Evolutionary conservation across 2,329 filamentous ascomycete species (phyloP).

Genomic region (Bertia moriformis): DNA sequence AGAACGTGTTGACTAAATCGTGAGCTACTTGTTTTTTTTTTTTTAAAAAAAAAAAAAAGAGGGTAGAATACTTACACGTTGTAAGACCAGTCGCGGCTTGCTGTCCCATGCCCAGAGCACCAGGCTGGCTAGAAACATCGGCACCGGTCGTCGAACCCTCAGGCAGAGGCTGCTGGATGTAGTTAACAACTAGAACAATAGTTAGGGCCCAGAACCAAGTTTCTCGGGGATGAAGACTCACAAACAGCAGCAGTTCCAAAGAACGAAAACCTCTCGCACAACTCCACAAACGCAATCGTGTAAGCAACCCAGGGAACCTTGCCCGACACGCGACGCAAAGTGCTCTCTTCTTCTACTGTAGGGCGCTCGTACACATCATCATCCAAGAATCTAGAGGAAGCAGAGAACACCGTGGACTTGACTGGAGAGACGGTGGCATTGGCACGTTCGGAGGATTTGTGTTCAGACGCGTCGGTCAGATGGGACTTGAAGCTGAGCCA

Average conservation of each 20-base stretch:
- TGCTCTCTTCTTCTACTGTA: conserved; percentile 8
- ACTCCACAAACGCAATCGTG: conserved; percentile 46
- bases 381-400: not conserved
- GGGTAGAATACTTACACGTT: conserved; percentile 15
- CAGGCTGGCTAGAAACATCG: conserved; percentile 10
- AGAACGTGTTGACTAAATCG: conserved; percentile 5
- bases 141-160: conserved; percentile 26
- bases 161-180: conserved; percentile 32
- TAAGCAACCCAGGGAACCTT: conserved; percentile 37
- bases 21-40: conserved; percentile 10
- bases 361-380: not conserved
- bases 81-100: conserved; percentile 11
- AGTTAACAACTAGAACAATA: conserved; percentile 26
- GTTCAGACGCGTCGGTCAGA: too few relatives aligned
- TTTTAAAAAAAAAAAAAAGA: too few relatives aligned
- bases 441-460: not conserved
- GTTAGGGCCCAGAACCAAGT: not conserved
- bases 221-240: conserved; percentile 18
- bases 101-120: conserved; percentile 10
- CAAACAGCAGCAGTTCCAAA: conserved; percentile 48
- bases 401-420: not conserved
- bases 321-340: conserved; percentile 34
- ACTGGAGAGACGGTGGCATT: not conserved
- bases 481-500: not conserved
- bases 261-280: conserved; percentile 51